Conservation (phyloP, 169 alveolate species). For the Eimeria brunetti region DNA sequence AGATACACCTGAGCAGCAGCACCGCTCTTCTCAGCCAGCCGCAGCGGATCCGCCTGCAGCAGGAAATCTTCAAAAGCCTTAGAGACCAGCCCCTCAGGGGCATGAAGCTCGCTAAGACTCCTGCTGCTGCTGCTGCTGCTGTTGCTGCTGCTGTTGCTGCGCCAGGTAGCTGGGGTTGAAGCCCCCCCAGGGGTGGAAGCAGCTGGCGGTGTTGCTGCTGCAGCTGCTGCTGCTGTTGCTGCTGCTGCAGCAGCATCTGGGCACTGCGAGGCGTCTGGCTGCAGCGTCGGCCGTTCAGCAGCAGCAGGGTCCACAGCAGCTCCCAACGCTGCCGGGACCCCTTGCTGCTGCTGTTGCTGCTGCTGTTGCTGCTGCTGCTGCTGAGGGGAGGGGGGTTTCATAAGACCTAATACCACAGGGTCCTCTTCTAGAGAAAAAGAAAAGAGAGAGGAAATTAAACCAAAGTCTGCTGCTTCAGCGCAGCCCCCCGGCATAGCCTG, state of each 20-base stretch:
- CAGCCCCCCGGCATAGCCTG: slow-evolving; percentile 12
- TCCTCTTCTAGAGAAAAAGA: slow-evolving; percentile 34
- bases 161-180: slow-evolving; percentile 13
- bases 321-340: slow-evolving; percentile 7
- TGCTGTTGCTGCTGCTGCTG: slow-evolving; percentile 40
- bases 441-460: neutral
- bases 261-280: neutral
- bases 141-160: neutral
- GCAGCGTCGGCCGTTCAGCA: slow-evolving; percentile 33
- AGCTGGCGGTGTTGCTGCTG: neutral
- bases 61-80: slow-evolving; percentile 18
- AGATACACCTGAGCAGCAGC: slow-evolving; percentile 28
- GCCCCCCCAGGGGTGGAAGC: neutral
- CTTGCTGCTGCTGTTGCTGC: neutral
- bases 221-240: neutral
- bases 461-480: slow-evolving; percentile 23
- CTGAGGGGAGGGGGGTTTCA: neutral
- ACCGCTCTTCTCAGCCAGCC: slow-evolving; percentile 31
- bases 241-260: slow-evolving; percentile 6
- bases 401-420: slow-evolving; percentile 18
- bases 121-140: neutral
- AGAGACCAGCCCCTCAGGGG: slow-evolving; percentile 17
- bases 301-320: neutral
- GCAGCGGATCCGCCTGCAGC: slow-evolving; percentile 47
- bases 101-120: neutral